Percentiles rank a stretch among this genome's conserved stretches.
phyloP scores from a whole-genome alignment of 305 asterid genomes.

The Rubia occidens region DNA sequence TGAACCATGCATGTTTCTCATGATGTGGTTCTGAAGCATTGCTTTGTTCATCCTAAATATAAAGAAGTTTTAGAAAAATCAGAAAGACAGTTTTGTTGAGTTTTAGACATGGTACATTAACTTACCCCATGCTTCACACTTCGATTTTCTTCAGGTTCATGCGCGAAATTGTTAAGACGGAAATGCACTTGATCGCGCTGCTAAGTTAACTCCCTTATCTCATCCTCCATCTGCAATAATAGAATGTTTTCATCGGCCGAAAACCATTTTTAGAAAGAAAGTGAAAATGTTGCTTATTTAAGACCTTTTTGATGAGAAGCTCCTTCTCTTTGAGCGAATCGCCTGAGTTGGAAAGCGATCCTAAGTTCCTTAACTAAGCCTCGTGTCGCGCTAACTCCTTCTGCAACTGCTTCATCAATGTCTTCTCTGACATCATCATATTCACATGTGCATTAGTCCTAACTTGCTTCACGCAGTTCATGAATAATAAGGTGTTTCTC shows the following conservation, averaged over 20 bases:
- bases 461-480: background rate
- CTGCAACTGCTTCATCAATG: background rate
- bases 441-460: background rate
- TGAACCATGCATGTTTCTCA: background rate
- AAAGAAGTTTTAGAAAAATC: background rate
- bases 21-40: background rate
- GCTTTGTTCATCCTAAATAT: background rate
- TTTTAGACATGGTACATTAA: background rate
- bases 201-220: background rate
- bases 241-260: background rate
- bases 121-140: background rate
- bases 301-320: too few species aligned
- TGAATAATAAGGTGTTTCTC: background rate
- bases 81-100: background rate
- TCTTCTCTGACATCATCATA: background rate
- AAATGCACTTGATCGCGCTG: slow-evolving; percentile 1
- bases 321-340: too few species aligned
- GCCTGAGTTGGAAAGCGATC: too few species aligned
- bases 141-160: background rate
- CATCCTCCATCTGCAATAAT: background rate
- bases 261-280: too few species aligned
- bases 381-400: background rate
- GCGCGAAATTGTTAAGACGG: background rate
- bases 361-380: background rate
- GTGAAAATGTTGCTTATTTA: too few species aligned